phyloP scores from a whole-genome alignment of 2,329 filamentous ascomycete species.

The Cladosporium sp. region DNA sequence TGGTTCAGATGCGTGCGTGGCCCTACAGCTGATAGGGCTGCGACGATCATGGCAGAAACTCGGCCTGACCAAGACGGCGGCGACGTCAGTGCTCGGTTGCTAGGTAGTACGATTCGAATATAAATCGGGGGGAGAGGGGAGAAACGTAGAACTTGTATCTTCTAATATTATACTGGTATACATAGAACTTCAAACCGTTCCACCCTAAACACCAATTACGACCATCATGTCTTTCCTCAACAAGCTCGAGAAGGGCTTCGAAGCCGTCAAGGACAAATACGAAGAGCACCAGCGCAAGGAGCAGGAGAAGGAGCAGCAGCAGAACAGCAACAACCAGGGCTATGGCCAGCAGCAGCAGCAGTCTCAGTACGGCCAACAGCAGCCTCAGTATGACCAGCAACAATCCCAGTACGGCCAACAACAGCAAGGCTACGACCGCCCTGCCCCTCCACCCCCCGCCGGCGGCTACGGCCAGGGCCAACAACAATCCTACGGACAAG shows the following conservation, averaged over 20 bases:
- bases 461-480: background rate
- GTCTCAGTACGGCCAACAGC: background rate
- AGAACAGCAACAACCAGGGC: background rate
- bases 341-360: background rate
- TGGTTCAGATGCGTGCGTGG: background rate
- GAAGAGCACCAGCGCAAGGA: background rate
- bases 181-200: too few species aligned
- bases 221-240: slow-evolving; percentile 5
- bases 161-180: too few species aligned
- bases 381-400: slow-evolving; percentile 2
- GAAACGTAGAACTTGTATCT: too few species aligned
- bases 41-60: background rate
- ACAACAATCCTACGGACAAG: background rate
- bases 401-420: slow-evolving; percentile 3
- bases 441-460: too few species aligned
- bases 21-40: background rate
- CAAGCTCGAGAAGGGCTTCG: slow-evolving; percentile 11
- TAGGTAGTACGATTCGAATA: background rate
- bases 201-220: background rate
- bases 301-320: background rate
- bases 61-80: background rate
- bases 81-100: background rate
- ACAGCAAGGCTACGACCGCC: background rate
- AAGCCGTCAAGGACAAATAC: slow-evolving; percentile 8
- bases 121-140: background rate